phyloP scores from a whole-genome alignment of 495 filamentous ascomycete species.

The Endocarpon pusillum region DNA sequence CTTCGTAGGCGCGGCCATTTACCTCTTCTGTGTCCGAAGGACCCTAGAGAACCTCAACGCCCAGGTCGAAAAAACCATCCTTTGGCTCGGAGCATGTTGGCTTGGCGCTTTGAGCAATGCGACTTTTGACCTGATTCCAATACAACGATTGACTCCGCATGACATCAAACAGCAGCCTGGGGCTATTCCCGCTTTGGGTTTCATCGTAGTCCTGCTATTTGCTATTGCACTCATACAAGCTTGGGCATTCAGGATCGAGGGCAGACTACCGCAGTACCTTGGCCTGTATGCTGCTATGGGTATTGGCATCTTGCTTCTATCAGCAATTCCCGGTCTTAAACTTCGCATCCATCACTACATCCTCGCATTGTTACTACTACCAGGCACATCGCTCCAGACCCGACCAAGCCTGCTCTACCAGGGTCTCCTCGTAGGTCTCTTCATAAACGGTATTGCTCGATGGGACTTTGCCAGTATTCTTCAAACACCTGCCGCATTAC shows the following conservation, averaged over 20 bases:
- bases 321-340: slow-evolving; percentile 38
- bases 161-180: slow-evolving; percentile 63
- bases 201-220: slow-evolving; percentile 39
- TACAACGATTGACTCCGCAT: slow-evolving; percentile 53
- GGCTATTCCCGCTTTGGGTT: slow-evolving; percentile 45
- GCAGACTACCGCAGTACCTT: slow-evolving; percentile 42
- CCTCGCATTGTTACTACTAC: slow-evolving; percentile 38
- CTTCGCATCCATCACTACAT: slow-evolving; percentile 52
- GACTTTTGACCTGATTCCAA: slow-evolving; percentile 60
- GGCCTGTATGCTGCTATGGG: slow-evolving; percentile 43
- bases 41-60: slow-evolving; percentile 40
- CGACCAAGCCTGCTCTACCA: slow-evolving; percentile 40
- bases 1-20: slow-evolving; percentile 53
- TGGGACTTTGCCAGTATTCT: slow-evolving; percentile 48
- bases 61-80: slow-evolving; percentile 53
- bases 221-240: slow-evolving; percentile 40
- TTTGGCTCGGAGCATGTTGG: slow-evolving; percentile 65
- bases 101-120: slow-evolving; percentile 60
- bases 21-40: slow-evolving; percentile 36
- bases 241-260: slow-evolving; percentile 49
- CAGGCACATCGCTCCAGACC: slow-evolving; percentile 39
- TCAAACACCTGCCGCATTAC: slow-evolving; percentile 34
- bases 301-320: slow-evolving; percentile 23
- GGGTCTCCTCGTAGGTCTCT: slow-evolving; percentile 43
- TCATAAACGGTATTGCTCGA: slow-evolving; percentile 48